Percentiles rank a stretch among this genome's conserved stretches.
phyloP scores from a whole-genome alignment of 129 eudicot genomes.

The Lonicera japonica region DNA sequence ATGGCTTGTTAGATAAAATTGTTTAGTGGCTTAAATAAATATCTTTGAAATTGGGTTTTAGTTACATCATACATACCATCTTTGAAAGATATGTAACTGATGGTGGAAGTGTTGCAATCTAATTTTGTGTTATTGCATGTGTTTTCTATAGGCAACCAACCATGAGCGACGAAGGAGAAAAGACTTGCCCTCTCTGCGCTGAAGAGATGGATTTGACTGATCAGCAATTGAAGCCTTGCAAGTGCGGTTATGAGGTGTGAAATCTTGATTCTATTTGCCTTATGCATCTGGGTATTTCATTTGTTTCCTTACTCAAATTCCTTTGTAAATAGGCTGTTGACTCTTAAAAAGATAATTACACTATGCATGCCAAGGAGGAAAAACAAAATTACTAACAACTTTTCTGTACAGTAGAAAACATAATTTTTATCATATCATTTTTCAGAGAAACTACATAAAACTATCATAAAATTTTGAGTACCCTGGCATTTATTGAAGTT shows the following conservation, averaged over 20 bases:
- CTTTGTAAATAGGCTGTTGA: neutral
- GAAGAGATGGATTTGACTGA: slow-evolving; percentile 99
- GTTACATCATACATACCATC: neutral
- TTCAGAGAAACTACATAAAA: too few relatives aligned
- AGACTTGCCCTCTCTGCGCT: slow-evolving; percentile 98
- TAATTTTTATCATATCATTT: too few relatives aligned
- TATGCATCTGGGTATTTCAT: neutral
- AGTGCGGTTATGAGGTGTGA: slow-evolving; percentile 81
- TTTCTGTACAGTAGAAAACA: too few relatives aligned
- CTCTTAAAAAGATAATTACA: neutral
- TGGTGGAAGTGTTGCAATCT: neutral
- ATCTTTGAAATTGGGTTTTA: neutral
- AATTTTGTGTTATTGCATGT: too few relatives aligned
- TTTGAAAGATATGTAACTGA: neutral
- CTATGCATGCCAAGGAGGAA: neutral
- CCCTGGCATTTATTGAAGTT: too few relatives aligned
- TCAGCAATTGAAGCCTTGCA: slow-evolving; percentile 97
- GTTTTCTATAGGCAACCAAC: slow-evolving; percentile 43
- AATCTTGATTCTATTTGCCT: neutral
- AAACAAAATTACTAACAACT: too few relatives aligned
- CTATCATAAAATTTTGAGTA: too few relatives aligned
- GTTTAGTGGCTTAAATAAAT: neutral
- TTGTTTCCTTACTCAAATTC: neutral
- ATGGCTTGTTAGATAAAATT: neutral
- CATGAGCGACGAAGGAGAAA: slow-evolving; percentile 95